Percentiles rank a stretch among this genome's conserved stretches.
Evolutionary conservation across 2,329 filamentous ascomycete genomes (phyloP).

Genomic region (Paecilomyces fulvus): DNA sequence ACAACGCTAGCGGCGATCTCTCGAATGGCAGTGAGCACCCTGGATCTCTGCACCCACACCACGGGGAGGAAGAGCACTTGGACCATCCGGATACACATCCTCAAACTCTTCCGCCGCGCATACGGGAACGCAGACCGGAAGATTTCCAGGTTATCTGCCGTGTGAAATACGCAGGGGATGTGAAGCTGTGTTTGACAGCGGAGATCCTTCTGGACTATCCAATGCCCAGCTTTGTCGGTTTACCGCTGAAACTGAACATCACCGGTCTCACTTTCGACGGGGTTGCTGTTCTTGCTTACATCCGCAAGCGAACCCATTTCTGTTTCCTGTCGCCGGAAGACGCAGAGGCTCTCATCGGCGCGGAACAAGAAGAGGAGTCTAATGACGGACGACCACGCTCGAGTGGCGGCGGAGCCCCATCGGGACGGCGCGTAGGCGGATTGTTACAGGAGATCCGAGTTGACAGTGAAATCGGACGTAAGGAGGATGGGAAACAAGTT

Average conservation of each 20-base stretch:
- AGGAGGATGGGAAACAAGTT: constrained; percentile 85
- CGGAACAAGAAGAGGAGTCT: constrained; percentile 32
- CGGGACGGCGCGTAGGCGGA: constrained; percentile 53
- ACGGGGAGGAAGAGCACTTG: constrained; percentile 11
- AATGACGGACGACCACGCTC: constrained; percentile 22
- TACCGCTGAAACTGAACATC: constrained; percentile 89
- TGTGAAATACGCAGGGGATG: constrained; percentile 79
- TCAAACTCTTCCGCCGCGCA: constrained; percentile 40
- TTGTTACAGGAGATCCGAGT: constrained; percentile 88
- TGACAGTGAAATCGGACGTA: constrained; percentile 93
- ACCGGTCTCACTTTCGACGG: constrained; percentile 94
- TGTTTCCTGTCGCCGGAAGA: constrained; percentile 93
- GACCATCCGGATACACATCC: constrained; percentile 10
- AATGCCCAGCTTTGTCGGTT: constrained; percentile 95
- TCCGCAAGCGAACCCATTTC: constrained; percentile 80
- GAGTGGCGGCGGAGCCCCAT: constrained; percentile 21
- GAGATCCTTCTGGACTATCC: constrained; percentile 96
- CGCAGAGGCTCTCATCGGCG: constrained; percentile 63
- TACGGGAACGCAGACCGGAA: constrained; percentile 67
- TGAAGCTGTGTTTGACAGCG: constrained; percentile 80
- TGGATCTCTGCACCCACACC: constrained; percentile 5
- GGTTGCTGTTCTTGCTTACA: constrained; percentile 84
- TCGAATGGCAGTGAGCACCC: constrained; percentile 10
- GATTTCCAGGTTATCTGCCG: constrained; percentile 91
- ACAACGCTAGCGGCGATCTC: constrained; percentile 18